Base-by-base conservation (phyloP, 164 flowering plant species). In the Annona squamosa region DNA sequence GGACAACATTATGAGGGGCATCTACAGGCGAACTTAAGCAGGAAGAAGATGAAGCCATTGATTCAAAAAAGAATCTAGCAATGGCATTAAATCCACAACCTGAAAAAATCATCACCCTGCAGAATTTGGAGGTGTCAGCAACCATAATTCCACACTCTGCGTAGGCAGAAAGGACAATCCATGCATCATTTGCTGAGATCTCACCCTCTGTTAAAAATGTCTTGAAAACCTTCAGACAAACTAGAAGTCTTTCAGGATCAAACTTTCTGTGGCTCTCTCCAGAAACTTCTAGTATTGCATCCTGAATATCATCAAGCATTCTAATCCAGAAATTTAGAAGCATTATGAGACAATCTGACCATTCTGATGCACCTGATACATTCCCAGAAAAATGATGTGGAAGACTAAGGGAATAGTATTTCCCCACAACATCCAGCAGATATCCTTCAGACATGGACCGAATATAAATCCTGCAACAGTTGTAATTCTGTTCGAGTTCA, bases 61-160 rank as follows among this genome's bases (percentile, higher is more conserved):
- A 81, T 76, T 77, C 85, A 68, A 79, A 79, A 79, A 84, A 90
- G 43, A 88, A 85, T 62, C 80, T 84, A 70, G 88, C 80, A 73
- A 87, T 70, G 16, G 90, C 82, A 75, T 79, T 82, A 81, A 91
- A 90, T 12, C 84, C 82, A 79, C 97, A 93, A 48, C 94, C 93
- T 73, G 94, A 87, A 68, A 87, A 83, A 57, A 91, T 66, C 98
- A 95, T 93, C 13, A 92, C 83, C 84, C 79, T 83, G 85, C 90
- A 90, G 79, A 93, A 88, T 47, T 68, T 78, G 13, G 71, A 82
- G 69, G 74, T 69, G 69, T 87, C 89, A 67, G 18, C 57, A 73
- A 83, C 80, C 63, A 46, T 17, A 44, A 83, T 74, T 59, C 88
- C 88, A 77, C 74, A 63, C 19, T 77, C 81, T 16, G 79, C 83